Evolutionary conservation across 2,329 filamentous ascomycete genomes (phyloP), one percentile per base, ranked within the genome.

Genomic region (Ascomycota sp.): DNA sequence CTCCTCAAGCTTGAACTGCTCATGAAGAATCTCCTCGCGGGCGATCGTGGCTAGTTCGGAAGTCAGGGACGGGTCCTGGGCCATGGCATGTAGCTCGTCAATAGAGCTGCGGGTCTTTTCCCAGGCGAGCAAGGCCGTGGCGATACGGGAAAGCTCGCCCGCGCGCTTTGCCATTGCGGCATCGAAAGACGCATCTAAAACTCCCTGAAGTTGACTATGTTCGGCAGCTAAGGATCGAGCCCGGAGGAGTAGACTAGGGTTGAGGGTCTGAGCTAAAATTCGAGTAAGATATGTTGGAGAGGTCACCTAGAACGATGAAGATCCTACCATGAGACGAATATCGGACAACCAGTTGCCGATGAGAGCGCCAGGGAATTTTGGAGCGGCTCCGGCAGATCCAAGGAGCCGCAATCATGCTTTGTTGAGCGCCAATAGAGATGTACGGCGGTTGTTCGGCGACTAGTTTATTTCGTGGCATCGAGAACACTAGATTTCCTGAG

Each of bases 1-100:
- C 1, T 56, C 49, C 3, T 66, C 61, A 21, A 93, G 64, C 37
- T 67, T 61, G 6, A 62, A 55, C 11, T 64, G 59, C 9, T 80
- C 82, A 3, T 64, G 53, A n/a, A 60, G 57, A 7, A 95, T 63
- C 50, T 98, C 89, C 41, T 92, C 82, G n/a, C 65, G 58, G 9
- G 91, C 73, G 35, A 98, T 64, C 7, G 73, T 62, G 9, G 74
- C 70, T 34, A 98, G 67, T 54, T 95, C 89, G 33, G 56, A 52
- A 40, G 76, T 69, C 24, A 60, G 59, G 30, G 61, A 61, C 10
- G 48, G 40, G 29, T 54, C 51, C 8, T 55, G 44, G 9, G 34
- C 50, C 41, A 75, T 58, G 25, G 50, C 47, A 6, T 52, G 50
- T 10, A 76, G 63, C 53, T 76, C 71, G 3, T 47, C 44, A 35